Evolutionary conservation across 192 early-diverging fungal species (phyloP).

Genomic region (Chytriomyces confervae): DNA sequence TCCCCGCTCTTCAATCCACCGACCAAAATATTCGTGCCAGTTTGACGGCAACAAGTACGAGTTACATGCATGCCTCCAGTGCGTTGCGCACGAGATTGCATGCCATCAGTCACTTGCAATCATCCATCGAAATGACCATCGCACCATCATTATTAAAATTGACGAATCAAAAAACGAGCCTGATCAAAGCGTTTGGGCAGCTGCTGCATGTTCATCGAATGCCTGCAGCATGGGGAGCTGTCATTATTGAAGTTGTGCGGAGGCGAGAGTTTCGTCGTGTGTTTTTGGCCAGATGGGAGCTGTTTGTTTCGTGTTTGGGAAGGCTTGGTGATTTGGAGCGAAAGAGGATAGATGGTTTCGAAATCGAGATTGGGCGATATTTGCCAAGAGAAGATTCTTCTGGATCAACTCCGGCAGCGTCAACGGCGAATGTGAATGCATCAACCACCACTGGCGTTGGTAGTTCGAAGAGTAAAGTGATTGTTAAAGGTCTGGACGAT

Average conservation of each 20-base stretch:
- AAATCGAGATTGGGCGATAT: slow-evolving; percentile 51
- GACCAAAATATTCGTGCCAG: slow-evolving; percentile 34
- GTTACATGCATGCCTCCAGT: slow-evolving; percentile 34
- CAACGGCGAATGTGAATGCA: no score
- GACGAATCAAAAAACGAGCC: slow-evolving; percentile 16
- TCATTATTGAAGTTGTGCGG: slow-evolving; percentile 56
- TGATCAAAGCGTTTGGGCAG: slow-evolving; percentile 51
- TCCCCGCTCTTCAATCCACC: slow-evolving; percentile 41
- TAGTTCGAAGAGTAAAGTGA: neutral
- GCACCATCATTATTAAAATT: slow-evolving; percentile 27
- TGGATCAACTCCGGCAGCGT: no score
- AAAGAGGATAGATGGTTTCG: slow-evolving; percentile 48
- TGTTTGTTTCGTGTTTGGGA: slow-evolving; percentile 48
- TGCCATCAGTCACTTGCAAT: slow-evolving; percentile 45
- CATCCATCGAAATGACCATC: slow-evolving; percentile 36
- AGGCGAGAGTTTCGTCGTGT: slow-evolving; percentile 52
- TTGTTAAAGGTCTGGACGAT: slow-evolving; percentile 53
- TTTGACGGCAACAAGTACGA: slow-evolving; percentile 30
- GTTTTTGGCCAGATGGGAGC: slow-evolving; percentile 46
- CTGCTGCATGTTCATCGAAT: slow-evolving; percentile 60
- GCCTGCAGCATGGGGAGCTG: slow-evolving; percentile 58
- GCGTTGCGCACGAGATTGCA: slow-evolving; percentile 40
- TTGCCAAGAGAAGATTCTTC: slow-evolving; percentile 34
- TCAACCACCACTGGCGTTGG: slow-evolving; percentile 13
- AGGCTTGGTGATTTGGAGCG: slow-evolving; percentile 45